A percentile compares a stretch with the other conserved stretches of the same genome.
Conservation (phyloP, 805 yeast genomes). For the Schwanniomyces vanrijiae region DNA sequence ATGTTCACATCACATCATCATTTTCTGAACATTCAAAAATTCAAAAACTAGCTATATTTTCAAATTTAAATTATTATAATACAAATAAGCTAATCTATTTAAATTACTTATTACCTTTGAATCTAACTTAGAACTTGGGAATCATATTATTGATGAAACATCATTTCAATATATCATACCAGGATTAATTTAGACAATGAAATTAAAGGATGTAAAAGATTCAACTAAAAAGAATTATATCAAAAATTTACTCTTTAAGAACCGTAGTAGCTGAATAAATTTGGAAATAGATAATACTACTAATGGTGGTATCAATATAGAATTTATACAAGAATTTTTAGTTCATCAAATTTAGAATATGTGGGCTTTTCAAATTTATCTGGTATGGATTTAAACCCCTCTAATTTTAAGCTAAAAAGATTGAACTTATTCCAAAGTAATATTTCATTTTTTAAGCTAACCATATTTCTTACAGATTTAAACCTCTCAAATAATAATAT, state of each 20-base stretch:
- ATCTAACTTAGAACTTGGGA: background rate
- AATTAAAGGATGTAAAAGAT: background rate
- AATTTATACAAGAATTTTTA: background rate
- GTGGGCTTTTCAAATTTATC: background rate
- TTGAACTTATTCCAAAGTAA: background rate
- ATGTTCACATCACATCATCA: background rate
- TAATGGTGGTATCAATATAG: background rate
- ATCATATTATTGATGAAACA: background rate
- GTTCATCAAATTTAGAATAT: background rate
- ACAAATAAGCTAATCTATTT: background rate
- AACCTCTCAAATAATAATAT: conserved; percentile 10
- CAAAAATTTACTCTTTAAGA: background rate
- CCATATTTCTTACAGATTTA: conserved; percentile 1
- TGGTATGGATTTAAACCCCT: background rate
- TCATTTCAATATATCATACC: background rate
- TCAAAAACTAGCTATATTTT: background rate
- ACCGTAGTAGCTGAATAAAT: background rate
- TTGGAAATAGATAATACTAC: background rate
- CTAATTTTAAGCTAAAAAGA: background rate
- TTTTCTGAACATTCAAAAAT: background rate
- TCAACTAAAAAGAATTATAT: background rate
- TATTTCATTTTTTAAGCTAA: background rate
- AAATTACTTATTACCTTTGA: background rate
- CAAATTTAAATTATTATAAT: background rate
- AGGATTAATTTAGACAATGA: background rate